Conservation (phyloP, 768 basidiomycete species). For the Holtermannia corniformis region DNA sequence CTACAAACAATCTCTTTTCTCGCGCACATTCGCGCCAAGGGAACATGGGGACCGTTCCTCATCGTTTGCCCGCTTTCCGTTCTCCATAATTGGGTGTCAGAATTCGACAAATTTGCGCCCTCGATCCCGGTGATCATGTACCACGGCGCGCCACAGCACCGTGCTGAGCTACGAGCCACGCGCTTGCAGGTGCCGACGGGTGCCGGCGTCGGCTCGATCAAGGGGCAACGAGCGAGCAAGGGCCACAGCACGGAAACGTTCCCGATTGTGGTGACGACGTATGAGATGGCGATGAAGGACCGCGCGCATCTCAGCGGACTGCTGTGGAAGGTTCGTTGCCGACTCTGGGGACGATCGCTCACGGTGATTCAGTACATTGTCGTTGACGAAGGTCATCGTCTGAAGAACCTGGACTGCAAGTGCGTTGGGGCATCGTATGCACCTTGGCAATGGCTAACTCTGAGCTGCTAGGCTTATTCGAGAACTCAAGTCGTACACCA, state of each 20-base stretch:
- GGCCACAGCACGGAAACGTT: constrained; percentile 47
- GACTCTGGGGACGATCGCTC: constrained; percentile 7
- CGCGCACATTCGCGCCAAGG: constrained; percentile 72
- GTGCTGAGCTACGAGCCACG: constrained; percentile 65
- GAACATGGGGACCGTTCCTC: constrained; percentile 65
- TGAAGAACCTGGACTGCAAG: constrained; percentile 90
- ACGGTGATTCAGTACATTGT: constrained; percentile 72
- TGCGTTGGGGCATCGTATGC: constrained; percentile 26
- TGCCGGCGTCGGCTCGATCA: constrained; percentile 19
- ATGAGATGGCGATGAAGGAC: constrained; percentile 85
- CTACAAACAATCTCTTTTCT: constrained; percentile 91
- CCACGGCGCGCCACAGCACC: constrained; percentile 71
- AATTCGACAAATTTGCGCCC: constrained; percentile 77
- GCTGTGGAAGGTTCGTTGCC: constrained; percentile 41
- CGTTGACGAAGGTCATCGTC: constrained; percentile 64
- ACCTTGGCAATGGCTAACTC: background rate
- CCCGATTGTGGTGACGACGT: constrained; percentile 81
- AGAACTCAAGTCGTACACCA: constrained; percentile 77
- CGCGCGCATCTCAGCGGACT: constrained; percentile 56
- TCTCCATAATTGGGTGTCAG: constrained; percentile 78
- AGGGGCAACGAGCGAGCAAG: constrained; percentile 13
- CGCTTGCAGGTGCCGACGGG: constrained; percentile 45
- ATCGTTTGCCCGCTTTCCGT: constrained; percentile 90
- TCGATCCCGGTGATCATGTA: constrained; percentile 64
- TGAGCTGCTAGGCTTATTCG: constrained; percentile 62